These are phyloP conservation scores for Trypethelium eluteriae DNA, from an alignment of 495 filamentous ascomycete species.

Conservation along the genomic window DNA sequence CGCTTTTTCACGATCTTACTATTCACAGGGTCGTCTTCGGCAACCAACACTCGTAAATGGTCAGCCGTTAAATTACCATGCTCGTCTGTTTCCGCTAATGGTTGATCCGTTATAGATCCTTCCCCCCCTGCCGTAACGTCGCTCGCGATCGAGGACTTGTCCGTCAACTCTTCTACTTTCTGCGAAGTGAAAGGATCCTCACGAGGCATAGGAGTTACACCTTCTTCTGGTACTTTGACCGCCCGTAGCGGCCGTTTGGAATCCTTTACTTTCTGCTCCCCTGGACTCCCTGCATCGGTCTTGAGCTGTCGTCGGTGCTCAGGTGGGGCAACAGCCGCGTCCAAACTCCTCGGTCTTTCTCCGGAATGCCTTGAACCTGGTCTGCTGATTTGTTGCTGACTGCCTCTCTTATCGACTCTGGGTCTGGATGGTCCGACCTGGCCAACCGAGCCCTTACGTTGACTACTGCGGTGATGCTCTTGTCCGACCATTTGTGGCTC, in stretches of 20 bases:
- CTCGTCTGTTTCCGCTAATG: conserved; percentile 3
- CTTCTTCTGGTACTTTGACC: conserved; percentile 7
- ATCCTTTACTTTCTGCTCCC: not conserved
- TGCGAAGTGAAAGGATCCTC: conserved; percentile 1
- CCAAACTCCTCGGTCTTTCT: not conserved
- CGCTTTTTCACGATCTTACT: conserved; percentile 80
- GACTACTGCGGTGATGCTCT: not conserved
- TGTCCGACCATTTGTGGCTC: conserved; percentile 43
- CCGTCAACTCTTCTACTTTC: not conserved
- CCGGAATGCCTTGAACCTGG: not conserved
- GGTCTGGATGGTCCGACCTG: conserved; percentile 2
- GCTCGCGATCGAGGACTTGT: not conserved
- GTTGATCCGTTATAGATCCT: not conserved
- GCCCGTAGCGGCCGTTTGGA: not conserved
- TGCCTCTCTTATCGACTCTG: conserved; percentile 17
- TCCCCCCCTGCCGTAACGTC: not conserved
- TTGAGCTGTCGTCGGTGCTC: not conserved
- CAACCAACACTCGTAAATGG: conserved; percentile 62
- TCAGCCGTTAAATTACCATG: conserved; percentile 28
- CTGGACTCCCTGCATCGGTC: not conserved
- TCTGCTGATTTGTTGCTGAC: conserved; percentile 1
- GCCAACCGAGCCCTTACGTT: not conserved
- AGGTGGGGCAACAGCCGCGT: not conserved
- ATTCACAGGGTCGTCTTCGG: conserved; percentile 92
- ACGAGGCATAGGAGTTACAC: conserved; percentile 3